Evolutionary conservation across 108 stramenopile species (phyloP).

Genomic region (Hondaea fermentalgiana): DNA sequence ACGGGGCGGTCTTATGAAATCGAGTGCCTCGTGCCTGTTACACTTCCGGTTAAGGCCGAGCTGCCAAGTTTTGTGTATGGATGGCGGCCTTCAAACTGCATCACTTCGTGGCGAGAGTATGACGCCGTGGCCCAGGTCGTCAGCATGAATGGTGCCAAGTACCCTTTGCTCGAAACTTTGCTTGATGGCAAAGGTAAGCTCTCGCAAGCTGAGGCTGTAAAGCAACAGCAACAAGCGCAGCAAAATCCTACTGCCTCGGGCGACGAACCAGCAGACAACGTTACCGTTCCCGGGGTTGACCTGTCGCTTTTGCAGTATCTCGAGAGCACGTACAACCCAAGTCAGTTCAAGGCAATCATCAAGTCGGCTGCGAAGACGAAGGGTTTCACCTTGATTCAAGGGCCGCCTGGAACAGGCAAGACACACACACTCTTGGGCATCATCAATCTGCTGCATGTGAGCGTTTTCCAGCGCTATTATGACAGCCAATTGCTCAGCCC

Average conservation of each 20-base stretch:
- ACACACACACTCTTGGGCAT: slow-evolving; percentile 86
- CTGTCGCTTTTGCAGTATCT: not conserved
- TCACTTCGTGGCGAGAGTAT: not conserved
- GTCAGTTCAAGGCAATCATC: slow-evolving; percentile 28
- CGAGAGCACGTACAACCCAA: not conserved
- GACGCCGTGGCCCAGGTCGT: not conserved
- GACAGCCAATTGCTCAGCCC: slow-evolving; percentile 27
- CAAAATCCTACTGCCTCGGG: not conserved
- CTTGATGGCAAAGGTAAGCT: not conserved
- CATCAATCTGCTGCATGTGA: slow-evolving; percentile 75
- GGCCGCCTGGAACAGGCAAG: slow-evolving; percentile 67
- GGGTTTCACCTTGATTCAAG: slow-evolving; percentile 66
- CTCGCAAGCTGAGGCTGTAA: not conserved
- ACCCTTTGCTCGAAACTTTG: not conserved
- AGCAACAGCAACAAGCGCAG: not conserved
- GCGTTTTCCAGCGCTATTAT: slow-evolving; percentile 43
- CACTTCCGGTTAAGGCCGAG: not conserved
- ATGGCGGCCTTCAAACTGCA: not conserved
- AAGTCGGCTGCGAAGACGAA: slow-evolving; percentile 9
- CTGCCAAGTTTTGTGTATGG: not conserved
- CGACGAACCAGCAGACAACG: not conserved
- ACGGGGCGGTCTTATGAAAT: not conserved
- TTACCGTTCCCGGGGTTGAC: not conserved
- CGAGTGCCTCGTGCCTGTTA: not conserved
- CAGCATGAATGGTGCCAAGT: not conserved